Evolutionary conservation across 1,284 basidiomycete genomes (phyloP).

Genomic region (Apiotrichum mycotoxinovorans): DNA sequence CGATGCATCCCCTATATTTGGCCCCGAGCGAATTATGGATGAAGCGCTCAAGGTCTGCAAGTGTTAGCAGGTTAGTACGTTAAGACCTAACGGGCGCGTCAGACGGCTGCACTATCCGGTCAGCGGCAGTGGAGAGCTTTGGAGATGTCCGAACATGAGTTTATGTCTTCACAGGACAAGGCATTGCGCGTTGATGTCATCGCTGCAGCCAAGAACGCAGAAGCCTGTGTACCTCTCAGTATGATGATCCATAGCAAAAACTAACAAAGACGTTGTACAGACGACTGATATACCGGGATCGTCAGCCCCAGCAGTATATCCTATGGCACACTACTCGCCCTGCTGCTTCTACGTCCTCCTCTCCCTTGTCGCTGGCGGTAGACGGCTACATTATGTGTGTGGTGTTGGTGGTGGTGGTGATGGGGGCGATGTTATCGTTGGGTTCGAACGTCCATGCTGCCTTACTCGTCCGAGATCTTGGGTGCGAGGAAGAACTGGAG

Average conservation of each 20-base stretch:
- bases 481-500: conserved; percentile 50
- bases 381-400: conserved; percentile 1
- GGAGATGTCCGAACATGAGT: no score
- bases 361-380: neutral
- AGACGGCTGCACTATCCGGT: no score
- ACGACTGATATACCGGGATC: neutral
- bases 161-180: no score
- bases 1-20: no score
- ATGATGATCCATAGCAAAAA: conserved; percentile 6
- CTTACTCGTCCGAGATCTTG: conserved; percentile 33
- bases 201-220: no score
- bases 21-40: no score
- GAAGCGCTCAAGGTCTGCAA: no score
- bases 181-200: neutral
- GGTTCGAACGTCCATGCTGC: no score
- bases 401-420: neutral
- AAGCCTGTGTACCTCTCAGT: neutral
- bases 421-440: neutral
- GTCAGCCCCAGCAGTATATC: conserved; percentile 1
- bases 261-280: conserved; percentile 7
- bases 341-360: neutral
- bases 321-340: neutral
- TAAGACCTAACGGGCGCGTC: no score
- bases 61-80: no score
- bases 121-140: no score